phyloP scores from a whole-genome alignment of 441 rosid genomes.

The Gossypium trilobum region DNA sequence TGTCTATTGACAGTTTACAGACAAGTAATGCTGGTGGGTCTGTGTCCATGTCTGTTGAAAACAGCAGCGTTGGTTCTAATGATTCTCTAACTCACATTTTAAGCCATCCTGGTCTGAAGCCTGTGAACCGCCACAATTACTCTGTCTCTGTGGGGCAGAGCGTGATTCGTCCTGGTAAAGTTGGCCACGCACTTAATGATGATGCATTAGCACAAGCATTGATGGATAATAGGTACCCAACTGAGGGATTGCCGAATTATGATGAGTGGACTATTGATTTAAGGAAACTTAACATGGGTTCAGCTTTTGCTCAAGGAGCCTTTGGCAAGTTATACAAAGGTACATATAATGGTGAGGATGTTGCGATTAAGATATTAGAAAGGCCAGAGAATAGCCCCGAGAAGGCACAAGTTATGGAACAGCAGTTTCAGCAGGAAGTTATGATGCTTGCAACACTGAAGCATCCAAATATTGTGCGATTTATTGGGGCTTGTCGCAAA shows the following conservation, averaged over 20 bases:
- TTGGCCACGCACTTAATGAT: constrained; percentile 62
- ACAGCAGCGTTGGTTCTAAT: constrained; percentile 80
- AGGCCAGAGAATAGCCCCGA: constrained; percentile 66
- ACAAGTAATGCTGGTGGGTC: constrained; percentile 82
- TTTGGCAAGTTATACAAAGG: constrained; percentile 91
- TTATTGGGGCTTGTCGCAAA: constrained; percentile 81
- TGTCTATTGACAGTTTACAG: constrained; percentile 82
- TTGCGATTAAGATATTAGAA: constrained; percentile 82
- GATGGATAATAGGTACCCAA: constrained; percentile 59
- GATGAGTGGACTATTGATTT: constrained; percentile 92
- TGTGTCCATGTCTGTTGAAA: constrained; percentile 80
- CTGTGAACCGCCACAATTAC: constrained; percentile 40
- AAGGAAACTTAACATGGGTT: constrained; percentile 83
- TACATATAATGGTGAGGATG: constrained; percentile 83
- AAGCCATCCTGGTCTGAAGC: constrained; percentile 74
- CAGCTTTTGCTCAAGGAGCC: constrained; percentile 93
- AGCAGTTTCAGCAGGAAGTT: constrained; percentile 94
- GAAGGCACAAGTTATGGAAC: constrained; percentile 74
- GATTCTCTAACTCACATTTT: constrained; percentile 76
- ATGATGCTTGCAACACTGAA: constrained; percentile 81
- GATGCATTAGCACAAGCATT: constrained; percentile 80
- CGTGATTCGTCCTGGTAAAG: constrained; percentile 62
- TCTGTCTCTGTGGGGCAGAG: constrained; percentile 59
- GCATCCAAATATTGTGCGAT: constrained; percentile 86
- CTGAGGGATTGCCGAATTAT: constrained; percentile 57